Base-by-base conservation (phyloP, 225 moss, liverwort and hornwort genomes). In the Rhytidiadelphus loreus region DNA sequence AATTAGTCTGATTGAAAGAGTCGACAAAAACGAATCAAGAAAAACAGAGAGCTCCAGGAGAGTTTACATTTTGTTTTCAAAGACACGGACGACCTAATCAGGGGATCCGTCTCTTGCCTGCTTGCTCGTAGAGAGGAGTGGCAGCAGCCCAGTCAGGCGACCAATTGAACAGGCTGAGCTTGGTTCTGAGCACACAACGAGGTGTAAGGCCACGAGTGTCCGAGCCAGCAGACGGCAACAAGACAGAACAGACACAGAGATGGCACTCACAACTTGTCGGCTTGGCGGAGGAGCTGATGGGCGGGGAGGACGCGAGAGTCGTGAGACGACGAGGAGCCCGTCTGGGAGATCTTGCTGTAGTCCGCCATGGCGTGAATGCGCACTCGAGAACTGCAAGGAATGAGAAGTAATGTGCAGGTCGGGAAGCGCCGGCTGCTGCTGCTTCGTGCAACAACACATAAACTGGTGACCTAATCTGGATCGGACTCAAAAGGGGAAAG, bases 121-220 rank as follows among this genome's bases (percentile, higher is more conserved):
- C 98, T 95, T 96, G 96, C 80, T 98, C 97, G 82, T 97, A 98
- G 37, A 97, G 94, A 6, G 97, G 97, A 28, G 98, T 98, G 29
- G 98, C 98, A 50, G 91, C 87, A 41, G 91, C 82, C 98, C 98
- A 98, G 82, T 98, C 94, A 64, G 95, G 60, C 81, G 92, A 94
- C 98, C 98, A 98, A 60, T 93, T 94, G 81, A 96, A 94, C 37
- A 96, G 83, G 12, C 94, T 94, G 50, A 97, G 84, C 83, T 93
- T 96, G 22, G 97, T 98, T 87, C 87, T 92, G 93, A 85, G 92
- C 50, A 72, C 63, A 70, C 62, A 60, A 69, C 52, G 13, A 48
- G 57, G 61, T 18, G 35, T 84, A 56, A 87, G 69, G 37, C 20
- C 39, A 80, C 74, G 53, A 85, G 35, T 24, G 15, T 77, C 86